phyloP scores from a whole-genome alignment of 1,284 basidiomycete species.

The Phellinidium pouzarii region DNA sequence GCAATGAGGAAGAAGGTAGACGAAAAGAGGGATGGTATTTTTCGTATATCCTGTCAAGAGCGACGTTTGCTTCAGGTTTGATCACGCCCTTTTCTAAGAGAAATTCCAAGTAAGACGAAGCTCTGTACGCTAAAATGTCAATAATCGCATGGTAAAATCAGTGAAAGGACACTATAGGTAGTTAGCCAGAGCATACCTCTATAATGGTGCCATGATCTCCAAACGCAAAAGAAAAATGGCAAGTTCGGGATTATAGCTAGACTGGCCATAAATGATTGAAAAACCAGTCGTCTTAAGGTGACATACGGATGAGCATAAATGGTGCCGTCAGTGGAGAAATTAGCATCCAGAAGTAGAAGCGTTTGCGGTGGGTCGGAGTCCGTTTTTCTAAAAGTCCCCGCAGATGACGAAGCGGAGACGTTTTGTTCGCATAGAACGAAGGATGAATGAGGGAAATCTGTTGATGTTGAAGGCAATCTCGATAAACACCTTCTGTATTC shows the following conservation, averaged over 20 bases:
- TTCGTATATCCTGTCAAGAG: constrained; percentile 54
- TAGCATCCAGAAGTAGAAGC: constrained; percentile 58
- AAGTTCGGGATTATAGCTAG: constrained; percentile 74
- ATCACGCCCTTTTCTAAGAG: constrained; percentile 52
- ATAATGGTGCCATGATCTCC: constrained; percentile 80
- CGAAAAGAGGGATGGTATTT: constrained; percentile 26
- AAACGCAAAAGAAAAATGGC: constrained; percentile 77
- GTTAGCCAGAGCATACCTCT: constrained; percentile 43
- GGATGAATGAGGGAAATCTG: constrained; percentile 69
- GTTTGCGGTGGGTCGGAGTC: constrained; percentile 55
- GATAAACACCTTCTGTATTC: constrained; percentile 2
- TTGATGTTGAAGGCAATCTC: constrained; percentile 14
- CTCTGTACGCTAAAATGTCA: constrained; percentile 53
- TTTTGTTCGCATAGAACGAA: constrained; percentile 37
- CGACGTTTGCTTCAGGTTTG: constrained; percentile 42
- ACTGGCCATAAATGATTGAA: neutral
- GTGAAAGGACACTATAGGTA: neutral
- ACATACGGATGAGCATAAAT: constrained; percentile 67
- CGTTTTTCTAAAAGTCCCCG: constrained; percentile 44
- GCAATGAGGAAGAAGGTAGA: neutral
- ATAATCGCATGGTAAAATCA: no score
- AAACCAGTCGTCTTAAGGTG: neutral
- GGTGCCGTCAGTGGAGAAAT: constrained; percentile 65
- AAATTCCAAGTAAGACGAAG: constrained; percentile 59
- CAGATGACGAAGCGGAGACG: constrained; percentile 48